Conservation (phyloP, 257 asterid species). For the Nicotiana otophora region DNA sequence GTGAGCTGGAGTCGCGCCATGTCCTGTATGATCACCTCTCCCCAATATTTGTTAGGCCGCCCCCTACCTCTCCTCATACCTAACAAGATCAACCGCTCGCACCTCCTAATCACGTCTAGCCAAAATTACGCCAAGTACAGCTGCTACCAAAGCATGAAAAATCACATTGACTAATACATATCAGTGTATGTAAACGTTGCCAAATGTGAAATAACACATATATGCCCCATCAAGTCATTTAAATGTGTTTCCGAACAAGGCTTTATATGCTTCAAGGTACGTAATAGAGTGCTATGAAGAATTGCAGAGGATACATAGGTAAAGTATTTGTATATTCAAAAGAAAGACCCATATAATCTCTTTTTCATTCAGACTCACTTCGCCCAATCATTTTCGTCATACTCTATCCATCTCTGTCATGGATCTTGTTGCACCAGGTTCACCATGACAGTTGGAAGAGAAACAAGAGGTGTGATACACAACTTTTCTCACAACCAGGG, state of each 20-base stretch:
- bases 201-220: neutral
- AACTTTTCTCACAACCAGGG: neutral
- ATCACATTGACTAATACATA: neutral
- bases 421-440: neutral
- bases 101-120: neutral
- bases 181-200: neutral
- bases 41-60: no score
- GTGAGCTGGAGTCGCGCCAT: no score
- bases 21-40: no score
- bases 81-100: no score
- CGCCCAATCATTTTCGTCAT: neutral
- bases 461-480: neutral
- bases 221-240: neutral
- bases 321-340: neutral
- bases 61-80: no score
- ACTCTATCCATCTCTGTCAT: neutral
- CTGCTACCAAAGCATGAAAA: neutral
- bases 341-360: neutral
- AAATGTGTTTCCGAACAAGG: neutral
- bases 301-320: neutral
- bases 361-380: neutral
- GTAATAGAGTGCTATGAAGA: neutral
- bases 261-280: neutral
- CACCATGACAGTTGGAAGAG: neutral
- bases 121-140: neutral